These are phyloP conservation scores for Gnaphalium uliginosum DNA, from an alignment of 129 eudicot genomes.

Conservation along the genomic window DNA sequence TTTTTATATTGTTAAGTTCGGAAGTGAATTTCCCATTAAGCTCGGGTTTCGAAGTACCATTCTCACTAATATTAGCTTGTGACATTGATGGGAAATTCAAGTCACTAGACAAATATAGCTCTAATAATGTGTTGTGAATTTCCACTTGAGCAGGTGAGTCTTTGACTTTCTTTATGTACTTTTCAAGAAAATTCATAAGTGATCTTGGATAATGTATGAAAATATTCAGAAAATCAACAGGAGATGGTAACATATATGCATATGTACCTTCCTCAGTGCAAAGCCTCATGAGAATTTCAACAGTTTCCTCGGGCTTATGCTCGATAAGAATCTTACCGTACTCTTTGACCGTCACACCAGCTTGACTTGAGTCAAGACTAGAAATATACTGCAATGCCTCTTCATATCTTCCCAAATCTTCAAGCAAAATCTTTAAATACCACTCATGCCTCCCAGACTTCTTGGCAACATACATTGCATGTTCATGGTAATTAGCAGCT, in stretches of 20 bases:
- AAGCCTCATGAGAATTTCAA: conserved; percentile 80
- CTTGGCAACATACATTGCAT: conserved; percentile 98
- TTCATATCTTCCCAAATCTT: conserved; percentile 84
- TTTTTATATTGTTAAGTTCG: conserved; percentile 36
- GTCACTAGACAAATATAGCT: conserved; percentile 77
- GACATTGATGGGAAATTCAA: conserved; percentile 71
- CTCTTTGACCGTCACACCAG: conserved; percentile 91
- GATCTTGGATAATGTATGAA: conserved; percentile 87
- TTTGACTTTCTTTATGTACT: conserved; percentile 75
- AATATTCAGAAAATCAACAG: conserved; percentile 92
- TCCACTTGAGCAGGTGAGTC: conserved; percentile 98
- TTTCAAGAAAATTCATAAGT: conserved; percentile 91
- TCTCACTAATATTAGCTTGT: conserved; percentile 40
- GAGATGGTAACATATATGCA: conserved; percentile 85
- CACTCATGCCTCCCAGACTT: conserved; percentile 89
- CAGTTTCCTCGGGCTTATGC: conserved; percentile 87
- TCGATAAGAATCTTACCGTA: conserved; percentile 90
- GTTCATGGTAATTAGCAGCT: conserved; percentile 98
- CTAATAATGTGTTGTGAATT: conserved; percentile 90
- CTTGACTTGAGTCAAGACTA: conserved; percentile 91
- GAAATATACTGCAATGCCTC: conserved; percentile 88
- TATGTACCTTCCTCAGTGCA: conserved; percentile 76
- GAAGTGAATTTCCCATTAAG: conserved; percentile 52
- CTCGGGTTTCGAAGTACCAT: conserved; percentile 36
- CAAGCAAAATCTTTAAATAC: conserved; percentile 96